Evolutionary conservation across 345 rosid genomes (phyloP).

Genomic region (Syzygium aromaticum): DNA sequence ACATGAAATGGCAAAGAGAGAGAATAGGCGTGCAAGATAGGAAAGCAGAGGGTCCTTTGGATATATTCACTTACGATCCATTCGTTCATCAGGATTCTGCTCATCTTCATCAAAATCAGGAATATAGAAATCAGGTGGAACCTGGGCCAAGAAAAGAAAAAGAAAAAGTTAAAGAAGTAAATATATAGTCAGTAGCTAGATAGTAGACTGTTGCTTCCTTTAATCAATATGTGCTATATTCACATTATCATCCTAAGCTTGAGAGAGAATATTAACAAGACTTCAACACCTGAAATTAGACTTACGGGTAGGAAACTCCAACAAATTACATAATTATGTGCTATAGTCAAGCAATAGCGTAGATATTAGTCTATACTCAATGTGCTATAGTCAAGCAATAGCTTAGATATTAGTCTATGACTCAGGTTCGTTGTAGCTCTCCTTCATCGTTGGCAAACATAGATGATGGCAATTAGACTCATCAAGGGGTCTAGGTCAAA

Average conservation of each 20-base stretch:
- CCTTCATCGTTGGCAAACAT: not conserved
- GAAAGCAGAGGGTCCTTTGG: not conserved
- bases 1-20: not conserved
- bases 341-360: not conserved
- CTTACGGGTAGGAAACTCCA: not conserved
- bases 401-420: not conserved
- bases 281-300: not conserved
- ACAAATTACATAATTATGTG: not conserved
- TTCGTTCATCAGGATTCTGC: constrained; percentile 80
- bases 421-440: not conserved
- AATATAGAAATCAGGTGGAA: constrained; percentile 90
- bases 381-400: not conserved
- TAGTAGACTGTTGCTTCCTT: not conserved
- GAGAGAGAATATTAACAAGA: not conserved
- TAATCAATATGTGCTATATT: not conserved
- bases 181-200: not conserved
- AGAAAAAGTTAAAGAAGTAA: not conserved
- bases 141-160: constrained; percentile 28
- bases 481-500: not conserved
- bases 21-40: not conserved
- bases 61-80: constrained; percentile 58
- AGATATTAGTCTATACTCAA: not conserved
- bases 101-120: constrained; percentile 93
- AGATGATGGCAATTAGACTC: not conserved
- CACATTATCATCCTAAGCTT: not conserved